These are phyloP conservation scores for Penicillium lagena DNA, from an alignment of 495 filamentous ascomycete species.

Conservation along the genomic window DNA sequence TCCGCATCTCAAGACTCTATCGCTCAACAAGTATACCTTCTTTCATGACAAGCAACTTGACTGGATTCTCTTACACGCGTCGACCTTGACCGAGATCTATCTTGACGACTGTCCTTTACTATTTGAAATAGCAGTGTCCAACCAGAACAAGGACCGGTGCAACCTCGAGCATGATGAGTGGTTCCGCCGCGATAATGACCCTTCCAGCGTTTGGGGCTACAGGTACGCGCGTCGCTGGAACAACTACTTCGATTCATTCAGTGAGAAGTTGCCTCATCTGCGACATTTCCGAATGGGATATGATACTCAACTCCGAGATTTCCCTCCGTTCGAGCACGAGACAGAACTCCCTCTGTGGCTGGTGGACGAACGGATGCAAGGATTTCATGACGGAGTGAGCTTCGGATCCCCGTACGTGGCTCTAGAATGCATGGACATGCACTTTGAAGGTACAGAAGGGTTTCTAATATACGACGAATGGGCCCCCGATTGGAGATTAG, in stretches of 20 bases:
- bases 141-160: background rate
- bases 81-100: constrained; percentile 13
- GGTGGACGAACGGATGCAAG: too few species aligned
- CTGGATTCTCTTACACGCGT: constrained; percentile 18
- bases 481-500: too few species aligned
- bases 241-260: constrained; percentile 14
- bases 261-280: constrained; percentile 4
- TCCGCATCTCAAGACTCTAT: constrained; percentile 14
- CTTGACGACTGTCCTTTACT: constrained; percentile 17
- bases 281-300: constrained; percentile 11
- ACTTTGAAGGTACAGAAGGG: too few species aligned
- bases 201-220: background rate
- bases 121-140: constrained; percentile 2
- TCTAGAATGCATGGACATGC: too few species aligned
- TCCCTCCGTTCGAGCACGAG: too few species aligned
- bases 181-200: background rate
- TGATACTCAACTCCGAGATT: too few species aligned
- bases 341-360: too few species aligned
- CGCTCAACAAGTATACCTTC: constrained; percentile 17
- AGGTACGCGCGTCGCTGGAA: constrained; percentile 14
- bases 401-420: too few species aligned
- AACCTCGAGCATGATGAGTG: background rate
- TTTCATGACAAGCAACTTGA: constrained; percentile 18
- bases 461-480: too few species aligned
- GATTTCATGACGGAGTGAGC: too few species aligned